Base-by-base conservation (phyloP, 192 early-diverging fungal species). In the Dissophora globulifera region DNA sequence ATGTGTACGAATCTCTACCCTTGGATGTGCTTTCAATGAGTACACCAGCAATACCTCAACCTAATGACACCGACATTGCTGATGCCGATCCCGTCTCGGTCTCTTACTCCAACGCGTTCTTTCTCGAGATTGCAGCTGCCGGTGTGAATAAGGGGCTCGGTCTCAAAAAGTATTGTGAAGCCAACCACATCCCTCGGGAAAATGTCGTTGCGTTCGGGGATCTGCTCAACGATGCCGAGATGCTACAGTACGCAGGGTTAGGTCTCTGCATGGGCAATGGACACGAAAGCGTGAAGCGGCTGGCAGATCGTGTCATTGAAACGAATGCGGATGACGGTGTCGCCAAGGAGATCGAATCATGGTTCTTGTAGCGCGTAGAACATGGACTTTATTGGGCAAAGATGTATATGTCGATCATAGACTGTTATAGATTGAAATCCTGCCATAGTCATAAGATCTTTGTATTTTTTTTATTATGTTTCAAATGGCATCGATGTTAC, bases 161-260 rank as follows among this genome's bases (percentile, higher is more conserved):
- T 30, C 71, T 85, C 2, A 29, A 26, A 1, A 56, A 65, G n/a
- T 62, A 80, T 23, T 81, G 80, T 48, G 56, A 71, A 9, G 52
- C 48, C 5, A 12, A 71, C 19, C 42, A 46, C 4, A 35, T 82
- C 15, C 29, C 58, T 0, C 50, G 43, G 2, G 29, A 56, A 6
- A 58, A 76, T 2, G 70, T 84, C 0, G 79, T 82, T 8, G 84
- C 84, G 0, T 85, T 85, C 62, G 84, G 84, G 15, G 84, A 85
- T 43, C 64, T 83, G 54, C 53, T 81, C 25, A 85, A 85, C 29
- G 84, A 85, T 47, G 59, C 60, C 17, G 83, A 85, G 57, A 84
- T 85, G 80, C 56, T 85, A 13, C 50, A 71, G 16, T 80, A 40
- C 42, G 83, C 82, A 17, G 82, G 84, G 26, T 29, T 79, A 35